Percentiles rank a stretch among this genome's conserved stretches.
Conservation (phyloP, 73 alveolate genomes). For the Paramecium pentaurelia region DNA sequence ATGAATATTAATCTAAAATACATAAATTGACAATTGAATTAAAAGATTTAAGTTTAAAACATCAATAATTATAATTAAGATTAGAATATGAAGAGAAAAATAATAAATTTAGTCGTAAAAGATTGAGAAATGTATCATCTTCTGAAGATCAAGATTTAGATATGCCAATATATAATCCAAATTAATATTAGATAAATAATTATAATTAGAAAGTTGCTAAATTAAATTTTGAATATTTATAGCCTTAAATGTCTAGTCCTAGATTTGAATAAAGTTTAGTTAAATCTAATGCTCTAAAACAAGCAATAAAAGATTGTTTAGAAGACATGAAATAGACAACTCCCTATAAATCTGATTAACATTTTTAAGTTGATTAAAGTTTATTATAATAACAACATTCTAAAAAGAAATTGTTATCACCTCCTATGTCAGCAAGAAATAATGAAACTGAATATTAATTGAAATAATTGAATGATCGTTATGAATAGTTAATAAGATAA, state of each 20-base stretch:
- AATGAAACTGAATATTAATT: background rate
- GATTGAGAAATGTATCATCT: background rate
- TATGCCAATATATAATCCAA: background rate
- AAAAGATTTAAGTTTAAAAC: background rate
- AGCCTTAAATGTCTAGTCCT: background rate
- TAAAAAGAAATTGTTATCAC: background rate
- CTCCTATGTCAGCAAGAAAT: background rate
- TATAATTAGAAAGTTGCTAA: background rate
- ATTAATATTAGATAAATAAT: background rate
- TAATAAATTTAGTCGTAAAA: background rate
- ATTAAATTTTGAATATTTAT: background rate
- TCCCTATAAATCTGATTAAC: background rate
- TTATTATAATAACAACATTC: background rate
- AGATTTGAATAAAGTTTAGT: slow-evolving; percentile 3
- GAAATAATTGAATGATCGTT: background rate
- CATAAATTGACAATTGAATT: background rate
- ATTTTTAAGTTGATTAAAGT: background rate
- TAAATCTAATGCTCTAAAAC: background rate
- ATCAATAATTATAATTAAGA: background rate
- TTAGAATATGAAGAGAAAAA: background rate
- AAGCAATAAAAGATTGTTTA: background rate
- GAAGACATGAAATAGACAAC: background rate
- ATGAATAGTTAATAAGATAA: background rate
- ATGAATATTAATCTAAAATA: background rate
- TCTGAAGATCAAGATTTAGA: background rate